Evolutionary conservation across 225 moss, liverwort and hornwort genomes (phyloP), one percentile per base, ranked within the genome.

Genomic region (Polytrichum commune): DNA sequence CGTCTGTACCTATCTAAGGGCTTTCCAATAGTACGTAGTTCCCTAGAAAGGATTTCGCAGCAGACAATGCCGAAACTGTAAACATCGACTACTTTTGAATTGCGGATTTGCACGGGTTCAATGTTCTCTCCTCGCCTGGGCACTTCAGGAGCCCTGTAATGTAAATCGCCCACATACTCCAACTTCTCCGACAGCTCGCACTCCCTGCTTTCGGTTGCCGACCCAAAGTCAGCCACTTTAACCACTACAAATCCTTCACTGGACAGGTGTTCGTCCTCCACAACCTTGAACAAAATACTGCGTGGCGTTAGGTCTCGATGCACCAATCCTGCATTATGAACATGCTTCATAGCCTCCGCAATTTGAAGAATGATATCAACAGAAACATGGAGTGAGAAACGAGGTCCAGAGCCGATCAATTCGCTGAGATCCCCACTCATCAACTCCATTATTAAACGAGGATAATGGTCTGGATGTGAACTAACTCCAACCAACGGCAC

Each of bases 41-140:
- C 53, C 19, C 66, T 20, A 19, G 38, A 19, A 19, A 66, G 0
- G 22, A 66, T 66, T 24, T 66, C 23, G 66, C 53, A 66, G 32
- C 29, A 66, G n/a, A 53, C 6, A 23, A 66, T 46, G 18, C 66
- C 20, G 29, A 33, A 66, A 24, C 66, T 66, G 66, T 46, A 66
- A 33, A 66, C 23, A 35, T 66, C 66, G 7, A n/a, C 58, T 58
- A 1, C 8, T 6, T 58, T 58, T 58, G 58, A 24, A 23, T 58
- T 58, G 9, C 22, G 24, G 8, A 24, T 3, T 6, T 1, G 7
- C 24, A 20, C 46, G 10, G 35, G 2, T 35, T 9, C 35, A 35
- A 35, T 30, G 30, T 30, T 30, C 6, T 30, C 30, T 30, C 6
- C 30, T 30, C 6, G 30, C 30, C 6, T 30, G 30, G 6, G 30